These are phyloP conservation scores for Kodamaea sp. DNA, from an alignment of 1,139 yeast genomes.

Conservation along the genomic window DNA sequence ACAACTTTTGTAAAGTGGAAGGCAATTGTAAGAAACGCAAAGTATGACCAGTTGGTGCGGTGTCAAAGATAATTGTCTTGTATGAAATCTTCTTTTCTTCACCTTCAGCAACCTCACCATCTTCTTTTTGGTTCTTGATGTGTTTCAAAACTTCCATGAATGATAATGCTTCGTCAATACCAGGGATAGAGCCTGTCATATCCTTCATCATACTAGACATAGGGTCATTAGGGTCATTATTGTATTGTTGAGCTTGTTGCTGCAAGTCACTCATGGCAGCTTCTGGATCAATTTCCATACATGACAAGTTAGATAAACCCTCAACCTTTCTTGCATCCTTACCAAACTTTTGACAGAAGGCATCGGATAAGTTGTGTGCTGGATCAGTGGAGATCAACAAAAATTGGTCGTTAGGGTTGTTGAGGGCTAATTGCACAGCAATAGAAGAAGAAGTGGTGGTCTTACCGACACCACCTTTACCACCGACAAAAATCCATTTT, in stretches of 20 bases:
- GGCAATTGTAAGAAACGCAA: constrained; percentile 92
- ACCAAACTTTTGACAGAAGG: constrained; percentile 96
- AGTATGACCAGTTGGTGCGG: constrained; percentile 99
- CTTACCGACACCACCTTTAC: constrained; percentile 99
- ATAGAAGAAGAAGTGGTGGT: constrained; percentile 95
- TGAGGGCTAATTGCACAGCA: constrained; percentile 83
- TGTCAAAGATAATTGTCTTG: constrained; percentile 90
- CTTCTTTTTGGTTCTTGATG: constrained; percentile 68
- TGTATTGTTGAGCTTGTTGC: constrained; percentile 54
- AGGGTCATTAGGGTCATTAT: constrained; percentile 59
- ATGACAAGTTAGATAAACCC: constrained; percentile 80
- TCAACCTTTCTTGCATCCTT: constrained; percentile 94
- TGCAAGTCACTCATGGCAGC: constrained; percentile 90
- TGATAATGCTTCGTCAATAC: constrained; percentile 95
- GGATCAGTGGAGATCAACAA: constrained; percentile 95
- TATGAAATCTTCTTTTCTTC: constrained; percentile 47
- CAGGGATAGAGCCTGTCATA: constrained; percentile 92
- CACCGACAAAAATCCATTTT: constrained; percentile 97
- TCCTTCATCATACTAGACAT: constrained; percentile 77
- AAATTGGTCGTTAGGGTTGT: constrained; percentile 77
- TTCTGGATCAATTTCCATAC: constrained; percentile 98
- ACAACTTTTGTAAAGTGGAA: constrained; percentile 79
- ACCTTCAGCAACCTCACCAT: constrained; percentile 26
- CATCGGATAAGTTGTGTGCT: constrained; percentile 95
- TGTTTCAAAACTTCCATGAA: constrained; percentile 97